These are phyloP conservation scores for Viola odorata DNA, from an alignment of 345 rosid genomes.

Conservation along the genomic window DNA sequence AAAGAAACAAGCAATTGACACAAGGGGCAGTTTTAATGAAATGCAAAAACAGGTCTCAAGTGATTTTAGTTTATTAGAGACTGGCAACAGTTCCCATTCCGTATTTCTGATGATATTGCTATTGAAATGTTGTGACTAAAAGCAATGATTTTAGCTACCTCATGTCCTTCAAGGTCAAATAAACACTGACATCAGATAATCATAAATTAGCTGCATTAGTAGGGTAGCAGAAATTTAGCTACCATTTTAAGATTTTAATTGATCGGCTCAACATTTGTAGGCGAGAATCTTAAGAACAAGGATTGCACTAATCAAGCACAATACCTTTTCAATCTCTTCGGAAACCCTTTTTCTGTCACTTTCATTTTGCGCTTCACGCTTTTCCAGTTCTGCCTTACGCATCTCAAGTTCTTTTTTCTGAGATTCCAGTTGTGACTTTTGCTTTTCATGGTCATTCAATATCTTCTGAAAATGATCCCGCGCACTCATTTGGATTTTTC, in stretches of 20 bases:
- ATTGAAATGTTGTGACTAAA: too few species aligned
- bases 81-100: too few species aligned
- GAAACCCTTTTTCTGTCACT: slow-evolving; percentile 54
- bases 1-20: background rate
- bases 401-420: slow-evolving; percentile 67
- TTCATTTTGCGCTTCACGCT: slow-evolving; percentile 87
- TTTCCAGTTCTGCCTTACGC: slow-evolving; percentile 57
- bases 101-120: too few species aligned
- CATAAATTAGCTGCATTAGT: background rate
- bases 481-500: slow-evolving; percentile 64
- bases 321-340: slow-evolving; percentile 74
- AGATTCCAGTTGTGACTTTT: slow-evolving; percentile 66
- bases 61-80: background rate
- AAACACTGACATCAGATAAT: background rate
- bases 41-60: background rate
- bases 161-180: background rate
- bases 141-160: too few species aligned
- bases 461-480: slow-evolving; percentile 74
- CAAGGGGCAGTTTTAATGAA: background rate
- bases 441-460: slow-evolving; percentile 78
- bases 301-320: background rate
- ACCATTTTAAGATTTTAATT: background rate
- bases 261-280: background rate
- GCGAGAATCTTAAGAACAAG: background rate
- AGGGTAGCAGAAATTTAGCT: background rate